Evolutionary conservation across 495 filamentous ascomycete genomes (phyloP).

Genomic region (Tuber aestivum): DNA sequence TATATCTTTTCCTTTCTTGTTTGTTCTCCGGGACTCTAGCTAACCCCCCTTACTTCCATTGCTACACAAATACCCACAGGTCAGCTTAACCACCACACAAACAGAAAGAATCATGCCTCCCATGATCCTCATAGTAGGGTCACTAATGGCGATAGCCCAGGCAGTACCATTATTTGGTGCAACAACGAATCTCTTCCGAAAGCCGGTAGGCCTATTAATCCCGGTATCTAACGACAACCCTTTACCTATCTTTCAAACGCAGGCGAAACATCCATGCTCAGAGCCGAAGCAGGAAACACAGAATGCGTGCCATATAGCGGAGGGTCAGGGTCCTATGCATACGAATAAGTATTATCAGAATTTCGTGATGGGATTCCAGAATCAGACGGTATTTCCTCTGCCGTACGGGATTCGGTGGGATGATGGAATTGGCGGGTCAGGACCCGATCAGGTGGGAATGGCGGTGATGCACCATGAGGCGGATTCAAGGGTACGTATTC

Average conservation of each 20-base stretch:
- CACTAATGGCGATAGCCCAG: not conserved
- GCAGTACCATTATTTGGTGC: not conserved
- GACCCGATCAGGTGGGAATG: constrained; percentile 2
- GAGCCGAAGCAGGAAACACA: not conserved
- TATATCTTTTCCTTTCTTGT: not conserved
- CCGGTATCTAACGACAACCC: not conserved
- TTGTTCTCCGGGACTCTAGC: not conserved
- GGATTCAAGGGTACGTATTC: not conserved
- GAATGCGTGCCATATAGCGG: not conserved
- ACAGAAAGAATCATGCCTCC: not conserved
- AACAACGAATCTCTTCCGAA: not conserved
- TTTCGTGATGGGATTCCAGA: constrained; percentile 71
- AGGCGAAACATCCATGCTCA: not conserved
- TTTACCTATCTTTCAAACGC: not conserved
- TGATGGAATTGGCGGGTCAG: not conserved
- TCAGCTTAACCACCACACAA: not conserved
- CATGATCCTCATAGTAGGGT: not conserved
- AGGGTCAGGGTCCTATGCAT: constrained; percentile 6
- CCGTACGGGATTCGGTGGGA: constrained; percentile 75
- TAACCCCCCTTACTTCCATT: not conserved
- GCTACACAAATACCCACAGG: not conserved
- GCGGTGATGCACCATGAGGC: not conserved
- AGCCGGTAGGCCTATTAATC: not conserved
- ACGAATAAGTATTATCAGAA: constrained; percentile 65
- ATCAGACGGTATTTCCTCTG: constrained; percentile 65